These are phyloP conservation scores for Talinum fruticosum DNA, from an alignment of 148 eudicot genomes.

Conservation along the genomic window DNA sequence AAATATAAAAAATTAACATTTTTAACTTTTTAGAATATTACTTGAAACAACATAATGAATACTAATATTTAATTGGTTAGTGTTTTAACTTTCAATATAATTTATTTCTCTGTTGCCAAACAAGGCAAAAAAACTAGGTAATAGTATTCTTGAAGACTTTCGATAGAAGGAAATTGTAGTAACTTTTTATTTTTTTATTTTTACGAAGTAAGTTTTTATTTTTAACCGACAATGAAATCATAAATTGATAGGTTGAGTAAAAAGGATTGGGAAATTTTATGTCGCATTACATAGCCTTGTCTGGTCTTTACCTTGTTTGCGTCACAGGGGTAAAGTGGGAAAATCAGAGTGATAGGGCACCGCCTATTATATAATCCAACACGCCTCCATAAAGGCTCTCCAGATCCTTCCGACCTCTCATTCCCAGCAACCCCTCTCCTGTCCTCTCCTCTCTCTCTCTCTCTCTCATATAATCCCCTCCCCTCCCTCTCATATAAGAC, in stretches of 20 bases:
- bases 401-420: slow-evolving; percentile 9
- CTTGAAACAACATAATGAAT: too few species aligned
- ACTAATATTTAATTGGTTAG: too few species aligned
- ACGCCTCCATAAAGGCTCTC: slow-evolving; percentile 1
- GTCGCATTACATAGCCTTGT: slow-evolving; percentile 1
- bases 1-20: too few species aligned
- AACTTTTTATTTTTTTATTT: not conserved
- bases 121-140: too few species aligned
- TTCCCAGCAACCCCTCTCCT: not conserved
- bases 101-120: too few species aligned
- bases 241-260: not conserved
- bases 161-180: too few species aligned
- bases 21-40: too few species aligned
- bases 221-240: not conserved
- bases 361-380: not conserved
- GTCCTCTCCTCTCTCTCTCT: not conserved
- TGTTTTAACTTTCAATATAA: too few species aligned
- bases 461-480: not conserved
- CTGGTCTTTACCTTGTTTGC: not conserved
- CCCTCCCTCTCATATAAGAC: slow-evolving; percentile 3
- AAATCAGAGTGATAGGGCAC: not conserved
- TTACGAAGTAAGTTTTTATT: not conserved
- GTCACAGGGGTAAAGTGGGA: not conserved
- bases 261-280: too few species aligned
- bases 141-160: too few species aligned